Conservation (phyloP, 345 rosid species). For the Hibiscus trionum region DNA sequence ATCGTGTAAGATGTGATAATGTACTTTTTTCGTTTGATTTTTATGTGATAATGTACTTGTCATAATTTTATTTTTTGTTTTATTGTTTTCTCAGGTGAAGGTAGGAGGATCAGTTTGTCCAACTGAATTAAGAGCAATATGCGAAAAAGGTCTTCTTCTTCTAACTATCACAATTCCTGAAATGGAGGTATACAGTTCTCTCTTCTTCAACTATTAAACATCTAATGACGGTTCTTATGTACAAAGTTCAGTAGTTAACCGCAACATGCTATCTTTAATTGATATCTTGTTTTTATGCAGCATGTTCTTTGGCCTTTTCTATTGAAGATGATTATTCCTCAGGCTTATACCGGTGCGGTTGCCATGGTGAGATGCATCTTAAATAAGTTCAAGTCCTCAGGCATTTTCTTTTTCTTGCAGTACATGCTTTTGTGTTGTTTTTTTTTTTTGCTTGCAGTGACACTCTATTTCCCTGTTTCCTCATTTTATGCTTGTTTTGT, state of each 20-base stretch:
- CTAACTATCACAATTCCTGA: conserved; percentile 91
- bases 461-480: background rate
- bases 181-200: conserved; percentile 61
- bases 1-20: background rate
- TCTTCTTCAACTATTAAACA: conserved; percentile 6
- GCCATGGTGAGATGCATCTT: conserved; percentile 55
- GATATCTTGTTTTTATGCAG: conserved; percentile 33
- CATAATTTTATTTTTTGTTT: background rate
- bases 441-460: background rate
- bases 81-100: conserved; percentile 41
- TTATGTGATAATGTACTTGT: no score
- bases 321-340: conserved; percentile 76
- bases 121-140: conserved; percentile 59
- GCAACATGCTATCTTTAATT: background rate
- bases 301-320: conserved; percentile 95
- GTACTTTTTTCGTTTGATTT: no score
- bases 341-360: conserved; percentile 59
- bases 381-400: background rate
- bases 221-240: background rate
- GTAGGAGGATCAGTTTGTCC: conserved; percentile 38
- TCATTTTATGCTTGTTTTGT: conserved; percentile 5
- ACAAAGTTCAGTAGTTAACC: background rate
- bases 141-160: conserved; percentile 94
- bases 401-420: background rate
- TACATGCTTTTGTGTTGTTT: background rate